A percentile compares a stretch with the other conserved stretches of the same genome.
Evolutionary conservation across 306 rosid species (phyloP).

Genomic region (Gastrolobium bilobum): DNA sequence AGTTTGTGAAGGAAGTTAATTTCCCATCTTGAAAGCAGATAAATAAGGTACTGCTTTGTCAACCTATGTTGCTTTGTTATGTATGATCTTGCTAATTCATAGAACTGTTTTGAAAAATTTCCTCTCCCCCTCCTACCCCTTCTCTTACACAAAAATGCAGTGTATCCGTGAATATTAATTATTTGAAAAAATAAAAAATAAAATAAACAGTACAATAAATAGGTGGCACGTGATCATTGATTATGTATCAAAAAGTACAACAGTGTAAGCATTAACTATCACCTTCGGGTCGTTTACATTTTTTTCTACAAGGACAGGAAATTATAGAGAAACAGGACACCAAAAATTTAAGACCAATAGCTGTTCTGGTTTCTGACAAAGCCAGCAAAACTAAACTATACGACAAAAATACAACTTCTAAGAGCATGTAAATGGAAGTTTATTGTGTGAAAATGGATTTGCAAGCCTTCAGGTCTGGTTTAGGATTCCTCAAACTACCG

Average conservation of each 20-base stretch:
- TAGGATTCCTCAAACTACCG: too few species aligned
- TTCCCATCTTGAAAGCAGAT: slow-evolving; percentile 21
- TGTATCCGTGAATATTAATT: not conserved
- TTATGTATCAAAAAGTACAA: not conserved
- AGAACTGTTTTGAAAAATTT: not conserved
- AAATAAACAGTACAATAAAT: not conserved
- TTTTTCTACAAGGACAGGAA: not conserved
- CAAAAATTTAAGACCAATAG: not conserved
- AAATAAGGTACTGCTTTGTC: slow-evolving; percentile 23
- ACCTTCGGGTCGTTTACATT: too few species aligned
- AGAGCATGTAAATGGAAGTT: not conserved
- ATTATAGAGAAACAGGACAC: not conserved
- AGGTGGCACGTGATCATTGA: not conserved
- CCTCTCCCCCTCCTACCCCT: not conserved
- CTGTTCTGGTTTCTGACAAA: not conserved
- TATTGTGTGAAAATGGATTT: not conserved
- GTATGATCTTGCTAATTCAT: slow-evolving; percentile 9
- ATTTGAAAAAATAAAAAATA: not conserved
- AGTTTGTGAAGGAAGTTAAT: slow-evolving; percentile 30
- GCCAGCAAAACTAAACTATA: not conserved
- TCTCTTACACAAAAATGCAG: not conserved
- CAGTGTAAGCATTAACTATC: not conserved
- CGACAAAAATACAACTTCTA: not conserved
- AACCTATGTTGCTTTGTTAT: slow-evolving; percentile 21
- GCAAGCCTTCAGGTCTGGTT: too few species aligned